Evolutionary conservation across 2,329 filamentous ascomycete species (phyloP).

Genomic region (Colletotrichum sp.): DNA sequence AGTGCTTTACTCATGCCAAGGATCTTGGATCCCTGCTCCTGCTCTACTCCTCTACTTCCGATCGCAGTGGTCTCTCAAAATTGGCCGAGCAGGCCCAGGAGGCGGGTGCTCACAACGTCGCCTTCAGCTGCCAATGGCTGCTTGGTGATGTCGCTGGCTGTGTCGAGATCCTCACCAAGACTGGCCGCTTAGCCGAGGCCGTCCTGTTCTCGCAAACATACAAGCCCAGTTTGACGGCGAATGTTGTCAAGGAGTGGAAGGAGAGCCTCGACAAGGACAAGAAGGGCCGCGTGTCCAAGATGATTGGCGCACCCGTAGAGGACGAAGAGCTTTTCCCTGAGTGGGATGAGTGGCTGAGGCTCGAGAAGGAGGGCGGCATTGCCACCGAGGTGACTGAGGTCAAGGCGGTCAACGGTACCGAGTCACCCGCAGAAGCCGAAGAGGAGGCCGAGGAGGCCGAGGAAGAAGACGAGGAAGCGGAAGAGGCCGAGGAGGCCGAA

Average conservation of each 20-base stretch:
- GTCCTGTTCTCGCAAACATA: conserved; percentile 95
- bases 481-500: conserved; percentile 22
- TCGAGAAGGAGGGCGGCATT: conserved; percentile 74
- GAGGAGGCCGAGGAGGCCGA: conserved; percentile 27
- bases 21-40: conserved; percentile 89
- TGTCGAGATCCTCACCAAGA: conserved; percentile 78
- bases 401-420: conserved; percentile 24
- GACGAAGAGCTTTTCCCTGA: conserved; percentile 93
- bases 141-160: conserved; percentile 83
- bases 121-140: conserved; percentile 90
- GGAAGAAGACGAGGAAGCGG: conserved; percentile 29
- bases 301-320: conserved; percentile 81
- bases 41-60: conserved; percentile 84
- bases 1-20: conserved; percentile 91
- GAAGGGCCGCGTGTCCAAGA: conserved; percentile 82
- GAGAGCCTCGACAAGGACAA: conserved; percentile 80
- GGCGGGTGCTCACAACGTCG: conserved; percentile 85
- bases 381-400: conserved; percentile 32
- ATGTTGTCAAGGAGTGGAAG: conserved; percentile 81
- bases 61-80: conserved; percentile 73
- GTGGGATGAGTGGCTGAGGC: conserved; percentile 87
- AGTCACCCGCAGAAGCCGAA: conserved; percentile 25
- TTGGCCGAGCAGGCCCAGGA: conserved; percentile 78
- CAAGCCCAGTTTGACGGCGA: conserved; percentile 76
- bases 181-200: conserved; percentile 81